phyloP scores from a whole-genome alignment of 768 basidiomycete genomes.

The Leccinum boreale region DNA sequence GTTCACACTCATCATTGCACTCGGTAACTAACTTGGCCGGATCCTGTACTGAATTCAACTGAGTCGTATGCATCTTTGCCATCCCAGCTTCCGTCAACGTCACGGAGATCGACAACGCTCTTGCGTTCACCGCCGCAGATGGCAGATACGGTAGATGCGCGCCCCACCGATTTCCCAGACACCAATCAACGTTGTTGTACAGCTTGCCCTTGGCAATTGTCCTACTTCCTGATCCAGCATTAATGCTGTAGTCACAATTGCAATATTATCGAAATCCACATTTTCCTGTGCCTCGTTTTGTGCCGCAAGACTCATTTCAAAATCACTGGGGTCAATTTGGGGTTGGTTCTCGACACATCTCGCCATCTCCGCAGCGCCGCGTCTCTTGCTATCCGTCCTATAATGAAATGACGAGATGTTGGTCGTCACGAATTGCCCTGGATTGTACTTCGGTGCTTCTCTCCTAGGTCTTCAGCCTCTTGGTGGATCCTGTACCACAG shows the following conservation, averaged over 20 bases:
- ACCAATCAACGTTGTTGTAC: neutral
- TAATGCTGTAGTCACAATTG: slow-evolving; percentile 12
- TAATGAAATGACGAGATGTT: slow-evolving; percentile 28
- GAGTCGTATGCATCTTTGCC: neutral
- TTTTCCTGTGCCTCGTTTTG: slow-evolving; percentile 13
- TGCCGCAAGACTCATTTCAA: slow-evolving; percentile 12
- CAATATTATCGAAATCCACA: slow-evolving; percentile 1
- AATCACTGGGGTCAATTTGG: slow-evolving; percentile 3
- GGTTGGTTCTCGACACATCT: slow-evolving; percentile 17
- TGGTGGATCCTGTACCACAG: slow-evolving; percentile 27
- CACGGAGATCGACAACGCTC: neutral
- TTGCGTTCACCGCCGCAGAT: neutral
- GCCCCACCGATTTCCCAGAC: neutral
- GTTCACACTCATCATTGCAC: slow-evolving; percentile 2
- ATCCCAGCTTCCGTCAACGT: slow-evolving; percentile 11
- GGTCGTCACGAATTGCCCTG: slow-evolving; percentile 14
- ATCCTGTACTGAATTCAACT: neutral
- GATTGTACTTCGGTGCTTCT: slow-evolving; percentile 23
- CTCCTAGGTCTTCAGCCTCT: slow-evolving; percentile 18
- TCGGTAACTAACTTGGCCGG: slow-evolving; percentile 11
- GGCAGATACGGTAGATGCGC: neutral
- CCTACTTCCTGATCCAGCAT: slow-evolving; percentile 13
- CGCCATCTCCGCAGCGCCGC: slow-evolving; percentile 26
- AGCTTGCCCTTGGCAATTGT: neutral
- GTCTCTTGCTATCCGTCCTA: slow-evolving; percentile 7